Percentiles rank a stretch among this genome's conserved stretches.
Conservation (phyloP, 1,139 yeast genomes). For the Taphrina deformans region DNA sequence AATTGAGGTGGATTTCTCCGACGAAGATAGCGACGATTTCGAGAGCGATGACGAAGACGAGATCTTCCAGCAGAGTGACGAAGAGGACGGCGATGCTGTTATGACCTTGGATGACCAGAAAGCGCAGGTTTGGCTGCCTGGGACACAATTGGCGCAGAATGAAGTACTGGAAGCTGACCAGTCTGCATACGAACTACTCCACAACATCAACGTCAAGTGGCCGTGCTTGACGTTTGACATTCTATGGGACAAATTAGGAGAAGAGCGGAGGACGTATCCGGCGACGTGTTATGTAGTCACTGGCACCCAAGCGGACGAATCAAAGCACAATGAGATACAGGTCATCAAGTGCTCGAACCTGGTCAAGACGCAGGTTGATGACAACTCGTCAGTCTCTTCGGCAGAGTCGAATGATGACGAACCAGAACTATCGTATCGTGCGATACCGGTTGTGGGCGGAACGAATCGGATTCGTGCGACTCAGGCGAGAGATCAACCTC, state of each 20-base stretch:
- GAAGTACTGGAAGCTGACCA: conserved; percentile 97
- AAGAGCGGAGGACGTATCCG: conserved; percentile 86
- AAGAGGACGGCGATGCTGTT: conserved; percentile 49
- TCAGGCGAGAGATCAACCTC: conserved; percentile 41
- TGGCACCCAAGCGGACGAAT: conserved; percentile 88
- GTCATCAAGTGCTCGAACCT: conserved; percentile 80
- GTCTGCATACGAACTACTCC: conserved; percentile 92
- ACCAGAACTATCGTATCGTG: conserved; percentile 83
- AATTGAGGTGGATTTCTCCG: conserved; percentile 22
- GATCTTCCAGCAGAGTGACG: conserved; percentile 49
- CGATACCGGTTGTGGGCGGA: conserved; percentile 72
- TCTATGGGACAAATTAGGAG: conserved; percentile 80
- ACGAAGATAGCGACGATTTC: conserved; percentile 61
- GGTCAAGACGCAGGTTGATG: conserved; percentile 79
- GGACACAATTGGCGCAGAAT: conserved; percentile 70
- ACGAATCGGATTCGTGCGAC: conserved; percentile 86
- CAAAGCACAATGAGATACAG: conserved; percentile 83
- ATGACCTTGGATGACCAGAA: conserved; percentile 64
- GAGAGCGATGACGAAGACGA: conserved; percentile 78
- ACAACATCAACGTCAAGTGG: conserved; percentile 92
- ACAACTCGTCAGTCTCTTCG: conserved; percentile 54
- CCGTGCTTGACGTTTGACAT: conserved; percentile 91
- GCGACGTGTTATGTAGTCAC: conserved; percentile 83
- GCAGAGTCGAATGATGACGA: conserved; percentile 72
- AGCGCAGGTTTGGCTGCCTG: conserved; percentile 42